Base-by-base conservation (phyloP, 805 yeast genomes). In the Yamadazyma insecticola region DNA sequence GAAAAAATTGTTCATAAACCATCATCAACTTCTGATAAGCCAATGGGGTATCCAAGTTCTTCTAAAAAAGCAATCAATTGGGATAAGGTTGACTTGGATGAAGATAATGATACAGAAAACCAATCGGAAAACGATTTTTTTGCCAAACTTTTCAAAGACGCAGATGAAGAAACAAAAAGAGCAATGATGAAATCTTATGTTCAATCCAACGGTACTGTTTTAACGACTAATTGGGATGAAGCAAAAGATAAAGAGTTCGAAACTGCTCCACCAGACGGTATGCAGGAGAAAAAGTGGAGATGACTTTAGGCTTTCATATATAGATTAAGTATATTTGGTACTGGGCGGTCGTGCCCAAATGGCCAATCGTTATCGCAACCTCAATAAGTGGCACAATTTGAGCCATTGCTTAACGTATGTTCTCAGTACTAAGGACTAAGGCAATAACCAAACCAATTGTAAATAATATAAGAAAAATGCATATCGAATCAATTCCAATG, bases 151-250 rank as follows among this genome's bases (percentile, higher is more conserved):
- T 92, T 82, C 58, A 70, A 71, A 16, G 78, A 72, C 41, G 90
- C 95, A 0, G 95, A 88, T 51, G 92, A 83, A 6, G 96, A 92
- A 47, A 81, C 95, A 1, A 67, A 67, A 44, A 68, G 94, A 30
- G 99, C 99, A 2, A 92, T 92, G 97, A 82, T 86, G 95, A 92
- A 92, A 61, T 85, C 96, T 32, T 92, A 74, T 48, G 68, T 76
- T n/a, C 96, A 92, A 57, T 84, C 95, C 45, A 82, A 84, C 46
- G 99, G 99, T 13, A 92, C 98, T 0, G 76, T 95, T 2, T 64
- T 92, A 36, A 85, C 95, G 27, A 92, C 98, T 4, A 84, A 86
- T 51, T 92, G 99, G 99, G 72, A 62, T 8, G 95, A 87, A 37
- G 97, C 94, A 2, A 66, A 74, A 22, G 66, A 72, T 34, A 76